Percentiles rank a stretch among this genome's conserved stretches.
These are phyloP conservation scores for Pythium phragmitis DNA, from an alignment of 352 stramenopile genomes.

Conservation along the genomic window DNA sequence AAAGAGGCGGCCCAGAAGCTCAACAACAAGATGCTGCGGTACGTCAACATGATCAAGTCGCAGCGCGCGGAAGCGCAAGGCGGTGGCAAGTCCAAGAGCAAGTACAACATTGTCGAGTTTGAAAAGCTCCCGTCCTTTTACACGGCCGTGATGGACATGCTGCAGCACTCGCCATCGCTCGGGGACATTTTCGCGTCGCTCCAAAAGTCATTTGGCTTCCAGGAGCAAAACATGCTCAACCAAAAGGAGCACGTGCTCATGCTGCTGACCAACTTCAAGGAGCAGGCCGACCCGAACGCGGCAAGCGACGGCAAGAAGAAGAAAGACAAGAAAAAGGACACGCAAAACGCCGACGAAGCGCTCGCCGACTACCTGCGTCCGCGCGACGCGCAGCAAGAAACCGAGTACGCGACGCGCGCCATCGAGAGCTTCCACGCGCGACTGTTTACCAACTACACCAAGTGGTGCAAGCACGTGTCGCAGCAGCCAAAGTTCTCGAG, in stretches of 20 bases:
- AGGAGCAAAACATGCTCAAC: slow-evolving; percentile 61
- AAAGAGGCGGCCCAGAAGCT: slow-evolving; percentile 32
- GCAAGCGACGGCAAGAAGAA: slow-evolving; percentile 19
- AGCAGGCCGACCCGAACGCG: slow-evolving; percentile 33
- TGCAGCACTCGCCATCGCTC: slow-evolving; percentile 29
- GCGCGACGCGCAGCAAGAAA: slow-evolving; percentile 65
- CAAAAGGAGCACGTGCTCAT: slow-evolving; percentile 46
- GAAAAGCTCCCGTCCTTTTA: slow-evolving; percentile 40
- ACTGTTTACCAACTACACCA: slow-evolving; percentile 85
- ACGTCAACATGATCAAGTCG: slow-evolving; percentile 51
- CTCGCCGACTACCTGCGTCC: slow-evolving; percentile 29
- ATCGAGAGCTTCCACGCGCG: slow-evolving; percentile 75
- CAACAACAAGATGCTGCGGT: slow-evolving; percentile 47
- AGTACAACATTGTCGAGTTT: slow-evolving; percentile 45
- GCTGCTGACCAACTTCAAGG: slow-evolving; percentile 46
- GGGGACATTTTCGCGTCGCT: slow-evolving; percentile 76
- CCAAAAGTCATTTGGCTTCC: slow-evolving; percentile 92
- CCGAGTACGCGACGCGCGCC: slow-evolving; percentile 71
- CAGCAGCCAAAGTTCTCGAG: slow-evolving; percentile 76
- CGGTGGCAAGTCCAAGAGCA: slow-evolving; percentile 24
- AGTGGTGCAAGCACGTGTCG: slow-evolving; percentile 88
- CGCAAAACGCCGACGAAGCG: slow-evolving; percentile 19
- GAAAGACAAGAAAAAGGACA: slow-evolving; percentile 36
- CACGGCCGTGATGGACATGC: slow-evolving; percentile 32
- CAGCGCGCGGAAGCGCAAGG: slow-evolving; percentile 30